These are phyloP conservation scores for Ogataea haglerorum DNA, from an alignment of 805 yeast species.

Conservation along the genomic window DNA sequence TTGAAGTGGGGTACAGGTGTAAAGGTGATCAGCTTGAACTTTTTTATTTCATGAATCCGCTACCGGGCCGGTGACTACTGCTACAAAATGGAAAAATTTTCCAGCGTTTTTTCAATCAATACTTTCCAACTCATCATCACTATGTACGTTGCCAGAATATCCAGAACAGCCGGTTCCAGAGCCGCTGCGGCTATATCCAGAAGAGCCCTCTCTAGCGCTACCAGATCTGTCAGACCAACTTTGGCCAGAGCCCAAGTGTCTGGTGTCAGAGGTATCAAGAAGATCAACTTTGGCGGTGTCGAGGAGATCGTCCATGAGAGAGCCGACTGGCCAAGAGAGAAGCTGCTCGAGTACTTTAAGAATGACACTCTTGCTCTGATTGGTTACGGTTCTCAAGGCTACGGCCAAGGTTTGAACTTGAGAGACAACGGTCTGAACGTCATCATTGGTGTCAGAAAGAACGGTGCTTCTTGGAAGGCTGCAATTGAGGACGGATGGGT, in stretches of 20 bases:
- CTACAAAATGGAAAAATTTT: slow-evolving; percentile 5
- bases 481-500: slow-evolving; percentile 99
- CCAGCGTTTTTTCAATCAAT: slow-evolving; percentile 2
- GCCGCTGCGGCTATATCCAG: slow-evolving; percentile 47
- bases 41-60: background rate
- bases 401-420: slow-evolving; percentile 99
- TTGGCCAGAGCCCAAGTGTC: slow-evolving; percentile 41
- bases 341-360: slow-evolving; percentile 93
- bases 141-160: slow-evolving; percentile 49
- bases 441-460: slow-evolving; percentile 95
- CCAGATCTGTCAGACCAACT: slow-evolving; percentile 46
- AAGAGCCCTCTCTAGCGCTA: slow-evolving; percentile 56
- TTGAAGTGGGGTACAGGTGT: slow-evolving; percentile 6
- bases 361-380: slow-evolving; percentile 95
- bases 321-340: slow-evolving; percentile 99
- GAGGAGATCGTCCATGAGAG: slow-evolving; percentile 97
- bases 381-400: slow-evolving; percentile 99
- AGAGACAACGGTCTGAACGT: slow-evolving; percentile 99
- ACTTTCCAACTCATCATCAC: slow-evolving; percentile 18
- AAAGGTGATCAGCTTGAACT: background rate
- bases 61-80: slow-evolving; percentile 6
- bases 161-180: slow-evolving; percentile 44
- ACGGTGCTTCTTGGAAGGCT: slow-evolving; percentile 99
- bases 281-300: slow-evolving; percentile 95
- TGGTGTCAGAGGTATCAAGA: slow-evolving; percentile 87